Evolutionary conservation across 768 basidiomycete genomes (phyloP), one percentile per base, ranked within the genome.

Genomic region (Tulasnella sp.): DNA sequence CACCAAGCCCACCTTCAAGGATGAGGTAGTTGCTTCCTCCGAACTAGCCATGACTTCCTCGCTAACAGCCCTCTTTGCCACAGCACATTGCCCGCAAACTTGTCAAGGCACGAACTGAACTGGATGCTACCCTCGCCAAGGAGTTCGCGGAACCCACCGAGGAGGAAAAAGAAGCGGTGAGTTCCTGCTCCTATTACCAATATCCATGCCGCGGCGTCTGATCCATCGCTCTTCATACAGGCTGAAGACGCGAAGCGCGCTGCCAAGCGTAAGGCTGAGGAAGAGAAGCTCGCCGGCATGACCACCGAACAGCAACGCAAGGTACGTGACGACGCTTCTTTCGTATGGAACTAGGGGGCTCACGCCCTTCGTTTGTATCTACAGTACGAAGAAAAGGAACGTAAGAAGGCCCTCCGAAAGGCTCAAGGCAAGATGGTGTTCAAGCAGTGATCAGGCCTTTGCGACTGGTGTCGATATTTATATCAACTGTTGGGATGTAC

Each of bases 281-380:
- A 94, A 80, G 94, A 93, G 79, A 87, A 89, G 80, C 83, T 94
- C 57, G 86, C 91, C 44, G 90, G 89, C 82, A 87, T 95, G 77
- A 92, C 91, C 81, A 87, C 93, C 40, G 88, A 90, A 26, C 93
- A 95, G 81, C 94, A 95, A 86, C 90, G 91, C 86, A 95, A 95
- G 90, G 92, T 91, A 74, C 71, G 82, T 23, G 18, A 20, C 6
- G 5, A 75, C 26, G 9, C 29, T 15, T 35, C 26, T 23, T 18
- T 80, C 15, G 35, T 42, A 26, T 78, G 23, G 78, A 44, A 29
- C 32, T 9, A 13, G 2, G 32, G 18, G 42, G 72, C 70, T 51
- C 46, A 55, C n/a, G 15, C 6, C 37, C 71, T 69, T 15, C 76
- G 81, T 16, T 69, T n/a, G 29, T 11, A 39, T 79, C 42, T 44